Conservation (phyloP, 2,329 filamentous ascomycete genomes). For the Calonectria montana region DNA sequence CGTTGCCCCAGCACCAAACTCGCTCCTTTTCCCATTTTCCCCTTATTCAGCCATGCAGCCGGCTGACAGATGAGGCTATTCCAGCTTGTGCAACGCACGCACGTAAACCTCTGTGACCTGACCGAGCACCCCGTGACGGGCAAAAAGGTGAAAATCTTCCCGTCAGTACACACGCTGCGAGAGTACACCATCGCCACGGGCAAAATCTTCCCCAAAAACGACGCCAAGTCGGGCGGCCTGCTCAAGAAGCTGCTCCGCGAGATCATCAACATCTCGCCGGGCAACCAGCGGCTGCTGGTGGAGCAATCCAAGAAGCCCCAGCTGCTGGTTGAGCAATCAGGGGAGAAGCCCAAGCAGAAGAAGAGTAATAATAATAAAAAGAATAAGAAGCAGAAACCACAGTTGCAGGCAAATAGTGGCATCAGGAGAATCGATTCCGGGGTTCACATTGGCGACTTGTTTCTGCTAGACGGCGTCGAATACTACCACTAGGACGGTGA, state of each 20-base stretch:
- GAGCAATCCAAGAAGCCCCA: neutral
- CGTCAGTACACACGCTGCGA: neutral
- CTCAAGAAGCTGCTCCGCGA: constrained; percentile 27
- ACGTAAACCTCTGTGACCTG: constrained; percentile 32
- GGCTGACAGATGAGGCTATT: neutral
- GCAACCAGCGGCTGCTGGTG: neutral
- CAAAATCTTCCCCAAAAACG: constrained; percentile 19
- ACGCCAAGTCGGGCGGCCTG: constrained; percentile 11
- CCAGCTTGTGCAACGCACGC: constrained; percentile 13
- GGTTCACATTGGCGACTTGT: neutral
- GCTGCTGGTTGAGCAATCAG: neutral
- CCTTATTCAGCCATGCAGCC: neutral
- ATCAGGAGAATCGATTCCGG: neutral
- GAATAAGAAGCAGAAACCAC: neutral
- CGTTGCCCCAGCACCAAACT: neutral
- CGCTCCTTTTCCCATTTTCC: neutral
- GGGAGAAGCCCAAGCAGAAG: neutral
- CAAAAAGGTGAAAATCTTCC: constrained; percentile 17
- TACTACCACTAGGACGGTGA: neutral
- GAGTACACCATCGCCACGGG: neutral
- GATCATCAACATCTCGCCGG: neutral
- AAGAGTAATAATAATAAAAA: neutral
- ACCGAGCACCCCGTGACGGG: constrained; percentile 4
- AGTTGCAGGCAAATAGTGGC: neutral
- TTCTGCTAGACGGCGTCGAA: no score